Percentiles rank a stretch among this genome's conserved stretches.
Evolutionary conservation across 768 basidiomycete genomes (phyloP).

Genomic region (Phlebiopsis flavidoalba): DNA sequence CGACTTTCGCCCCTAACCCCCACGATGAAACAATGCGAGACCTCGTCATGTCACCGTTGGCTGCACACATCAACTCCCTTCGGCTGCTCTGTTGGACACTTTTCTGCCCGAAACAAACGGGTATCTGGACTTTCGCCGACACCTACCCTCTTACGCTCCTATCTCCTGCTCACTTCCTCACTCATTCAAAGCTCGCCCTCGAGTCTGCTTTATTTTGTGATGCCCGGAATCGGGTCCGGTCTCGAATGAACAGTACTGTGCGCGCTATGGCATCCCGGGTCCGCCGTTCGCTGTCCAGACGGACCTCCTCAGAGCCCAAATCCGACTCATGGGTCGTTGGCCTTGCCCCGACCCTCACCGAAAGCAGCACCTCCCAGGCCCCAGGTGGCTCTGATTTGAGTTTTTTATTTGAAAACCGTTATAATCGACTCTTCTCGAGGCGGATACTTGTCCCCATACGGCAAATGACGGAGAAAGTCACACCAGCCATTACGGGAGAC

Average conservation of each 20-base stretch:
- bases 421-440: constrained; percentile 76
- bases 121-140: constrained; percentile 62
- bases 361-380: constrained; percentile 81
- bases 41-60: constrained; percentile 57
- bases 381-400: constrained; percentile 83
- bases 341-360: constrained; percentile 64
- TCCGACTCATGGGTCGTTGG: constrained; percentile 55
- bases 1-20: constrained; percentile 60
- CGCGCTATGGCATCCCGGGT: background rate
- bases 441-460: constrained; percentile 1
- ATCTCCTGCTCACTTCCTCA: constrained; percentile 69
- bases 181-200: constrained; percentile 67
- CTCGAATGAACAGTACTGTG: background rate
- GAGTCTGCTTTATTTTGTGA: constrained; percentile 75
- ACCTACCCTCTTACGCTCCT: constrained; percentile 70
- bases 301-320: background rate
- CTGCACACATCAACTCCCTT: constrained; percentile 62
- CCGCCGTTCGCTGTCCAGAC: background rate
- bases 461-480: background rate
- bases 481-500: background rate
- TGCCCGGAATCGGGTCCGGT: constrained; percentile 42
- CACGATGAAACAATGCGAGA: constrained; percentile 56
- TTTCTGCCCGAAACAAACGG: constrained; percentile 55
- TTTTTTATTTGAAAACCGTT: constrained; percentile 76
- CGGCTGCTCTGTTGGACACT: constrained; percentile 58